Evolutionary conservation across 306 rosid genomes (phyloP).

Genomic region (Rosa multiflora): DNA sequence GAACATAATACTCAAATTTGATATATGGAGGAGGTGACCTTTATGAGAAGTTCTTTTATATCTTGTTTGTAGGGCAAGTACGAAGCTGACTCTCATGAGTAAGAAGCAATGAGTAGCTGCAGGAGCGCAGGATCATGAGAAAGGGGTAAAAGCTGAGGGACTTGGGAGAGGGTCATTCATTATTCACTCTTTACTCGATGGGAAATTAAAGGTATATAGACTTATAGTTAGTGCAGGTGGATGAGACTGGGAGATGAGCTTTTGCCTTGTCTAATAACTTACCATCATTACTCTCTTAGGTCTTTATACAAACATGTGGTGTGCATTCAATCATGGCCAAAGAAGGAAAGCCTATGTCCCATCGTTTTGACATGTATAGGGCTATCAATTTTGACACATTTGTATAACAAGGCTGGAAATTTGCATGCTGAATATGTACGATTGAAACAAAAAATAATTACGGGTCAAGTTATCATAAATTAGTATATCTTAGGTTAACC

Average conservation of each 20-base stretch:
- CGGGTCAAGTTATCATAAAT: too few relatives aligned
- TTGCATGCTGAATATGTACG: background rate
- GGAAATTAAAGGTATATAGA: constrained; percentile 19
- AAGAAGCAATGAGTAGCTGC: background rate
- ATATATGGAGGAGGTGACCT: background rate
- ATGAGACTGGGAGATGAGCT: background rate
- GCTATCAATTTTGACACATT: background rate
- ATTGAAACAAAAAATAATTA: background rate
- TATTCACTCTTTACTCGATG: constrained; percentile 26
- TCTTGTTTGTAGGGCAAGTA: background rate
- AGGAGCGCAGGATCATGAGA: constrained; percentile 6
- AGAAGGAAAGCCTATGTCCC: constrained; percentile 23
- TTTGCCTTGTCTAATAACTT: background rate
- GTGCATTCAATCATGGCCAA: constrained; percentile 46
- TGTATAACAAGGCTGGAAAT: background rate
- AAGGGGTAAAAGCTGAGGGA: constrained; percentile 19
- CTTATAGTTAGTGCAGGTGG: background rate
- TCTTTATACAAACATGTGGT: constrained; percentile 52
- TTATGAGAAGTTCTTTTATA: background rate
- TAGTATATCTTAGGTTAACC: too few relatives aligned
- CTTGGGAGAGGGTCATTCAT: background rate
- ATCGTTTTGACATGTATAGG: background rate
- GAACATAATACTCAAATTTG: background rate
- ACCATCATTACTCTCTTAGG: background rate
- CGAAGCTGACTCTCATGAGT: background rate